Conservation (phyloP, 2,329 filamentous ascomycete species). For the Pezicula neosporulosa region DNA sequence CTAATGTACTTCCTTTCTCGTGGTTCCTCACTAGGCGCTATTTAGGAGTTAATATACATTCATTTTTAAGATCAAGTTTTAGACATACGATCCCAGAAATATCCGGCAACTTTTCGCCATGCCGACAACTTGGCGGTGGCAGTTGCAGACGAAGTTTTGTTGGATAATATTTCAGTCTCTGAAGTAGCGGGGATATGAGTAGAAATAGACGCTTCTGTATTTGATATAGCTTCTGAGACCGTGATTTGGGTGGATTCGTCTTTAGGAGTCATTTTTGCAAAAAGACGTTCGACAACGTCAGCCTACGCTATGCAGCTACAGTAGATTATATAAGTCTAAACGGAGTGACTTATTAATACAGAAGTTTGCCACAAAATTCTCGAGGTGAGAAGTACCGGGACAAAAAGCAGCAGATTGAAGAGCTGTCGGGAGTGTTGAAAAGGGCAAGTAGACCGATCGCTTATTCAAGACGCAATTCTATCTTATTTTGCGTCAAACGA, state of each 20-base stretch:
- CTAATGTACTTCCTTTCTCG: constrained; percentile 7
- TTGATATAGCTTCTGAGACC: not conserved
- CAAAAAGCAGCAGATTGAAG: no score
- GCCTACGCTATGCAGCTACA: not conserved
- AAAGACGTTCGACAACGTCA: not conserved
- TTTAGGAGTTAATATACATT: no score
- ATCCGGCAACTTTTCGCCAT: not conserved
- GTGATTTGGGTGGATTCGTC: not conserved
- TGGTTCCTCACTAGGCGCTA: not conserved
- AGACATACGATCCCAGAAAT: constrained; percentile 1
- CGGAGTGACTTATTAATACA: not conserved
- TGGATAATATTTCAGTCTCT: not conserved
- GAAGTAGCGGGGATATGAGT: not conserved
- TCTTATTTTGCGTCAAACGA: no score
- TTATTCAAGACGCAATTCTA: no score
- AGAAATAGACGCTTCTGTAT: not conserved
- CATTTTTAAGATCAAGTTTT: no score
- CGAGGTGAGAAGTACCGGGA: no score
- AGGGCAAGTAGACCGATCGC: no score
- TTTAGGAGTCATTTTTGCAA: not conserved
- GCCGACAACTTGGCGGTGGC: not conserved
- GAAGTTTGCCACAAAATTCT: no score
- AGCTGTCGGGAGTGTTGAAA: no score
- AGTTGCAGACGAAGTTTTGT: not conserved
- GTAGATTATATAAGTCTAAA: not conserved